Conservation (phyloP, 2,329 filamentous ascomycete genomes). For the Colletotrichum lindemuthianum region DNA sequence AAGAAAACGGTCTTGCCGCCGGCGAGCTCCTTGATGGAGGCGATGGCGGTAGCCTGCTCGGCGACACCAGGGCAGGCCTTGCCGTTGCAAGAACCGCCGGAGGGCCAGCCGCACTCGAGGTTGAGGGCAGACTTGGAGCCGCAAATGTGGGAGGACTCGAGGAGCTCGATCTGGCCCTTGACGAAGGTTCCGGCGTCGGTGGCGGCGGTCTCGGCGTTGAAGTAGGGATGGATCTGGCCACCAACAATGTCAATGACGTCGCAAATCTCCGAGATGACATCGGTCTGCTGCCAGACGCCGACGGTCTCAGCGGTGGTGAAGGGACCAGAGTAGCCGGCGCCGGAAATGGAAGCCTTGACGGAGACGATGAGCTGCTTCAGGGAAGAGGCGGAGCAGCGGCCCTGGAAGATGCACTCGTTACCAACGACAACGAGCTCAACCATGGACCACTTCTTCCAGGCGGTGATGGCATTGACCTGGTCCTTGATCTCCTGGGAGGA, state of each 20-base stretch:
- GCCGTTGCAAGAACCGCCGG: constrained; percentile 75
- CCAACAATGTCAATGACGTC: constrained; percentile 78
- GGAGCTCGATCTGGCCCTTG: constrained; percentile 74
- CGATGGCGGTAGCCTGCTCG: constrained; percentile 79
- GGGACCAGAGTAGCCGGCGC: constrained; percentile 75
- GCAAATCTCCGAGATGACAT: constrained; percentile 72
- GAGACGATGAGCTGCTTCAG: constrained; percentile 77
- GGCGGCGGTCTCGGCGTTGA: constrained; percentile 77
- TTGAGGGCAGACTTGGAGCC: constrained; percentile 77
- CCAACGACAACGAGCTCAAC: constrained; percentile 86
- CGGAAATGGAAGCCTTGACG: constrained; percentile 70
- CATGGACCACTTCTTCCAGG: constrained; percentile 76
- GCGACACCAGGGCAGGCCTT: constrained; percentile 71
- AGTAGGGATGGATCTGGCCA: constrained; percentile 94
- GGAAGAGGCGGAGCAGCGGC: constrained; percentile 69
- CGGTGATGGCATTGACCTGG: constrained; percentile 78
- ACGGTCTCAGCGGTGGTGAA: constrained; percentile 90
- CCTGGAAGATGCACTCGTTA: constrained; percentile 89
- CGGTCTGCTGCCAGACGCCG: constrained; percentile 75
- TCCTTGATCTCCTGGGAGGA: constrained; percentile 68
- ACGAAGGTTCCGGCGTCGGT: constrained; percentile 80
- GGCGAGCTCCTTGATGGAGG: constrained; percentile 71
- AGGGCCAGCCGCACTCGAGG: constrained; percentile 93
- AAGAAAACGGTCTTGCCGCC: constrained; percentile 83
- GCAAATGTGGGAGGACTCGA: constrained; percentile 71